These are phyloP conservation scores for Daldinia caldariorum DNA, from an alignment of 495 filamentous ascomycete species.

Conservation along the genomic window DNA sequence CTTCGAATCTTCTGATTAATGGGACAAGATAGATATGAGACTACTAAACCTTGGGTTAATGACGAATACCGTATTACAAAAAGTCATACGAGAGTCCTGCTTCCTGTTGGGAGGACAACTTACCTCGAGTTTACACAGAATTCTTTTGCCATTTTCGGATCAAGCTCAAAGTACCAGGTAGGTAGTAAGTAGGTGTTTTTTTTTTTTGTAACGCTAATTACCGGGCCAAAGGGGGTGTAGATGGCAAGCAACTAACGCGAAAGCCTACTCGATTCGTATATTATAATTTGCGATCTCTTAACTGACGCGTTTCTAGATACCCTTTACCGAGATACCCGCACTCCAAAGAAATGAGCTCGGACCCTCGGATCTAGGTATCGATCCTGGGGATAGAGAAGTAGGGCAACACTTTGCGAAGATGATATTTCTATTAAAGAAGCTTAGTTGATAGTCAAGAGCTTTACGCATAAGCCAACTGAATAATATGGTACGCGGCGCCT, in stretches of 20 bases:
- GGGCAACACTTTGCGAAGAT: slow-evolving; percentile 4
- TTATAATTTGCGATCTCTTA: not conserved
- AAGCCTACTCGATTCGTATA: not conserved
- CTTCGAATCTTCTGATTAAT: not conserved
- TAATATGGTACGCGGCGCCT: not conserved
- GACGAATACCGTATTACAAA: not conserved
- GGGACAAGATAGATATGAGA: not conserved
- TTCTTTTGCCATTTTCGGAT: not conserved
- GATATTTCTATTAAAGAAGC: not conserved
- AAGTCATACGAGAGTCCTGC: not conserved
- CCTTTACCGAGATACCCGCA: not conserved
- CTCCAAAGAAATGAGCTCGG: not conserved
- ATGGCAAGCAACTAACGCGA: not conserved
- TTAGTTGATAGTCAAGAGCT: not conserved
- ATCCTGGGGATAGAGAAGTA: not conserved
- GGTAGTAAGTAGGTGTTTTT: slow-evolving; percentile 8
- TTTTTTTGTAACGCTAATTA: not conserved
- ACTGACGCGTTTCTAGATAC: too few relatives aligned
- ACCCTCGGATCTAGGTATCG: slow-evolving; percentile 1
- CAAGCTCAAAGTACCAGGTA: not conserved
- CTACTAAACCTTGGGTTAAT: not conserved
- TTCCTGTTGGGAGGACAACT: not conserved
- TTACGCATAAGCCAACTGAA: not conserved
- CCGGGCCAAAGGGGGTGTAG: not conserved
- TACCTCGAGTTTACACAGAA: not conserved